Conservation (phyloP, 176 grass and related monocot species). For the Alloteropsis semialata region DNA sequence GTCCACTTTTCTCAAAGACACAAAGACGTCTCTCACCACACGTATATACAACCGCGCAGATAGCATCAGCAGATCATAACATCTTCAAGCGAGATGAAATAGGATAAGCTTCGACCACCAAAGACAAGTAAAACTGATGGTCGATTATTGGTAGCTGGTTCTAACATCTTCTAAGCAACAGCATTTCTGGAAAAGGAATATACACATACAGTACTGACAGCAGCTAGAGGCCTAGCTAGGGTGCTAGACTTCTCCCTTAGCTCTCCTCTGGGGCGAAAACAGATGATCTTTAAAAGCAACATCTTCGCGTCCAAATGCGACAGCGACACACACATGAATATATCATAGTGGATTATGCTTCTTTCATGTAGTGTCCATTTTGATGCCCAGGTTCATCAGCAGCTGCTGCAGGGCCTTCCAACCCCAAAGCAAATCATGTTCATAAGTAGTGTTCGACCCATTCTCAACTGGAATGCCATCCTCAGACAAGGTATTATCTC, state of each 20-base stretch:
- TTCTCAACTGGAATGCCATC: slow-evolving; percentile 28
- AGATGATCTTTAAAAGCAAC: not conserved
- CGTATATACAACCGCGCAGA: not conserved
- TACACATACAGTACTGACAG: slow-evolving; percentile 20
- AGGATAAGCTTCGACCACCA: not conserved
- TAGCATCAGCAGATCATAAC: not conserved
- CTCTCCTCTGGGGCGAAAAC: not conserved
- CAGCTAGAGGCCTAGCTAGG: not conserved
- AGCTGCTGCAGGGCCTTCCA: slow-evolving; percentile 49
- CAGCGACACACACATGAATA: not conserved
- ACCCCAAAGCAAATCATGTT: slow-evolving; percentile 61
- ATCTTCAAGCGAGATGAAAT: slow-evolving; percentile 8
- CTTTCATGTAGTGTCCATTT: slow-evolving; percentile 46
- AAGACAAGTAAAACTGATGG: slow-evolving; percentile 13
- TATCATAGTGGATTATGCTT: not conserved
- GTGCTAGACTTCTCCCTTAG: slow-evolving; percentile 12
- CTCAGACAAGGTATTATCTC: not conserved
- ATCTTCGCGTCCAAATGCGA: not conserved
- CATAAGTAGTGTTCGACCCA: slow-evolving; percentile 10
- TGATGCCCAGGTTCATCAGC: slow-evolving; percentile 45
- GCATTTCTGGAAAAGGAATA: slow-evolving; percentile 8
- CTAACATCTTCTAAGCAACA: slow-evolving; percentile 15
- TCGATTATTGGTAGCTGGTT: slow-evolving; percentile 34
- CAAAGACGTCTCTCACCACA: not conserved
- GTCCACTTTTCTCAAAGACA: not conserved